phyloP scores from a whole-genome alignment of 2,329 filamentous ascomycete species.

The Epichloe elymi region DNA sequence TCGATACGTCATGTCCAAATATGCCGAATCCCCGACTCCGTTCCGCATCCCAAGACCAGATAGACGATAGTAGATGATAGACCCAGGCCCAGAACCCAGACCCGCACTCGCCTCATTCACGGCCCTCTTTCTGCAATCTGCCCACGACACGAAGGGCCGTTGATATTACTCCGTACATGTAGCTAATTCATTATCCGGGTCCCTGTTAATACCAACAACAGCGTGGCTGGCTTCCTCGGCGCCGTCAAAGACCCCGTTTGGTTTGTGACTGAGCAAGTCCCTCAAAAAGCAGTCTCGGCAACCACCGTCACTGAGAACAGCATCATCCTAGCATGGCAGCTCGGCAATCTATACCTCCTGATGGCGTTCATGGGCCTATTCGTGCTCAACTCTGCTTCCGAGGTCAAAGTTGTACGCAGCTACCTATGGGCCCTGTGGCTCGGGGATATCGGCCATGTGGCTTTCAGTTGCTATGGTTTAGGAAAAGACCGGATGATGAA shows the following conservation, averaged over 20 bases:
- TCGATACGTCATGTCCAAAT: neutral
- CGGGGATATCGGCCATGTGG: constrained; percentile 56
- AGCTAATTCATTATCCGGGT: constrained; percentile 9
- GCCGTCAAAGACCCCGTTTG: constrained; percentile 43
- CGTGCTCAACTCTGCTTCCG: constrained; percentile 49
- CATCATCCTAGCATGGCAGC: constrained; percentile 49
- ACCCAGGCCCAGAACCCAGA: neutral
- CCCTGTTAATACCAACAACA: constrained; percentile 16
- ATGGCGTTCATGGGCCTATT: constrained; percentile 51
- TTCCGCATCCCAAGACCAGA: neutral
- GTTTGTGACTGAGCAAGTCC: constrained; percentile 52
- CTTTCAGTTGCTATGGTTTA: constrained; percentile 43
- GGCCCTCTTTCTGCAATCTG: neutral
- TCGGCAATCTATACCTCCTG: constrained; percentile 58
- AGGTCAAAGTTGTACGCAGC: constrained; percentile 51
- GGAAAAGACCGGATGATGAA: constrained; percentile 41
- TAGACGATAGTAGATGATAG: too few relatives aligned
- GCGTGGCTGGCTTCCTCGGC: constrained; percentile 44
- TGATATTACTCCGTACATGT: constrained; percentile 1
- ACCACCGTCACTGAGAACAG: constrained; percentile 29
- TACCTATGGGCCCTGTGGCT: constrained; percentile 53
- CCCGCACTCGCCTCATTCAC: neutral
- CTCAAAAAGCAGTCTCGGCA: constrained; percentile 18
- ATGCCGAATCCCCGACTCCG: constrained; percentile 2
- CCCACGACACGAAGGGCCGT: neutral